Conservation (phyloP, 1,284 basidiomycete genomes). For the Volvariella surrecta region DNA sequence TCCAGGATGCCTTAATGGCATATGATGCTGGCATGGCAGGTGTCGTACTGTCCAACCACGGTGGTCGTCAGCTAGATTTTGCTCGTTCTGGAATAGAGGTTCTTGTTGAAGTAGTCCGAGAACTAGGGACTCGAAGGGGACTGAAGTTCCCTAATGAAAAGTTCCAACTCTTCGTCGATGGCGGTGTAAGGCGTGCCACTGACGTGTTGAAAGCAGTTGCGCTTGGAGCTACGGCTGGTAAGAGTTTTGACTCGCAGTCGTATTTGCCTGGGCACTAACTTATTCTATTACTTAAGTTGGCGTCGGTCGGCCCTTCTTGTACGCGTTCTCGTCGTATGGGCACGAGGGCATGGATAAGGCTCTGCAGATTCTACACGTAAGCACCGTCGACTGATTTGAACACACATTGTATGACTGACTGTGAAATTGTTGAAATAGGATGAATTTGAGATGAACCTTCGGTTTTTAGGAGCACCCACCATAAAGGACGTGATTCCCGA, state of each 20-base stretch:
- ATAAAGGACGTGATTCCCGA: constrained; percentile 72
- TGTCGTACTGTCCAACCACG: constrained; percentile 88
- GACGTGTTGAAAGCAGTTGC: constrained; percentile 93
- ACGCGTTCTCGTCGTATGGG: constrained; percentile 87
- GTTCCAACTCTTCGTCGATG: constrained; percentile 89
- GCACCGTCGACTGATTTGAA: constrained; percentile 12
- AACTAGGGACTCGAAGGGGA: constrained; percentile 63
- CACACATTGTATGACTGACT: no score
- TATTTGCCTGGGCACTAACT: background rate
- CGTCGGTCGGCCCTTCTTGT: constrained; percentile 79
- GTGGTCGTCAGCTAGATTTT: constrained; percentile 89
- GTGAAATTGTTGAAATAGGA: constrained; percentile 40
- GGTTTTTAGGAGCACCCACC: constrained; percentile 76
- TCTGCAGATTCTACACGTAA: constrained; percentile 69
- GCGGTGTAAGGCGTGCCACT: constrained; percentile 84
- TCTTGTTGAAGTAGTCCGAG: constrained; percentile 78
- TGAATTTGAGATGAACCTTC: constrained; percentile 93
- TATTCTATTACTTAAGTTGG: constrained; percentile 38
- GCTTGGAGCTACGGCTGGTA: constrained; percentile 83
- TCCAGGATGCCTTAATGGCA: constrained; percentile 77
- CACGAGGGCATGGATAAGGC: constrained; percentile 74
- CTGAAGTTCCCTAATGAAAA: constrained; percentile 56
- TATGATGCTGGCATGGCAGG: constrained; percentile 80
- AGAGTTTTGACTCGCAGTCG: constrained; percentile 12
- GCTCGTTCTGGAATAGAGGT: constrained; percentile 87